These are phyloP conservation scores for Penicillium fuscoglaucum DNA, from an alignment of 2,329 filamentous ascomycete species.

Conservation along the genomic window DNA sequence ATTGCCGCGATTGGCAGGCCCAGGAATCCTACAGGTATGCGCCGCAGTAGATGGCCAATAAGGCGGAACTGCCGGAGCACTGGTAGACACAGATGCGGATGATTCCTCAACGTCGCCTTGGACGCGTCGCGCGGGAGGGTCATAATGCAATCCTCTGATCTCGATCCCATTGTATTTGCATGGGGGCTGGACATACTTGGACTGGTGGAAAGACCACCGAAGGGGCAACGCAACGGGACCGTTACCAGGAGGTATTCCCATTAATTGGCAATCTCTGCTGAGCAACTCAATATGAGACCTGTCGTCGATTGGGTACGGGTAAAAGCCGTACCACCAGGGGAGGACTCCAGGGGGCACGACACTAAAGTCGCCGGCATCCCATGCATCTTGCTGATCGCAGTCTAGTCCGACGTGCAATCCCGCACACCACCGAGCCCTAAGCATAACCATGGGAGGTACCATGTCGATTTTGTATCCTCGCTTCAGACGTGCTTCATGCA, in stretches of 20 bases:
- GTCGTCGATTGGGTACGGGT: slow-evolving; percentile 1
- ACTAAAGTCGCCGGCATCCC: neutral
- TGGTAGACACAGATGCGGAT: neutral
- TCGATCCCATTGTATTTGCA: slow-evolving; percentile 9
- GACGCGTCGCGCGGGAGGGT: slow-evolving; percentile 9
- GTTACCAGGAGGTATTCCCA: slow-evolving; percentile 4
- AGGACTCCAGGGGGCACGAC: slow-evolving; percentile 6
- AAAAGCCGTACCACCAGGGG: slow-evolving; percentile 7
- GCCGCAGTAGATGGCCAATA: slow-evolving; percentile 43
- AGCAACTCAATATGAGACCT: slow-evolving; percentile 6
- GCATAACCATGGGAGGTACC: neutral
- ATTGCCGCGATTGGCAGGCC: slow-evolving; percentile 18
- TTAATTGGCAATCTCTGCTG: neutral
- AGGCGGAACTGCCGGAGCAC: slow-evolving; percentile 23
- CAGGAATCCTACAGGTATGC: slow-evolving; percentile 37
- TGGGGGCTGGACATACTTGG: slow-evolving; percentile 13
- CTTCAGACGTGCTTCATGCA: neutral
- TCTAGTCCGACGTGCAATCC: neutral
- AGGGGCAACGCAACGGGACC: slow-evolving; percentile 3
- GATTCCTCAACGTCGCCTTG: slow-evolving; percentile 42
- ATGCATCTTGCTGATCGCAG: slow-evolving; percentile 1
- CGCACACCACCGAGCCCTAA: neutral
- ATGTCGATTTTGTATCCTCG: slow-evolving; percentile 3
- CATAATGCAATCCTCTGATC: neutral
- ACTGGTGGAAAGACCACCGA: slow-evolving; percentile 13